Conservation (phyloP, 139 green algal genomes). For the Nannochloris sp. region DNA sequence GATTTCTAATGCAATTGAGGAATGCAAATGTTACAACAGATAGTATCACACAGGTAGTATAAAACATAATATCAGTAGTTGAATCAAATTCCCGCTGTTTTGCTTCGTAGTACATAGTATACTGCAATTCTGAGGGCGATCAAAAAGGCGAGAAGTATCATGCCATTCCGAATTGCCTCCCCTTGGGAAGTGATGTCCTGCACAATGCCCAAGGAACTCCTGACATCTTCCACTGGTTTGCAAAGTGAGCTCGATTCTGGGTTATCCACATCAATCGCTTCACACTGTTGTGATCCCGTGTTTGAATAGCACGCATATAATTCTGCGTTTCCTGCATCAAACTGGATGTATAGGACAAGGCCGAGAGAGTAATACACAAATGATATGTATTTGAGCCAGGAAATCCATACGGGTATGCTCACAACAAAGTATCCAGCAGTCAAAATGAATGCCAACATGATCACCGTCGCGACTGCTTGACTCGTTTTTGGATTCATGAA, state of each 20-base stretch:
- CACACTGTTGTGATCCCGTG: conserved; percentile 6
- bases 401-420: conserved; percentile 40
- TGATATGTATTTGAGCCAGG: conserved; percentile 47
- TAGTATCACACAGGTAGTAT: not conserved
- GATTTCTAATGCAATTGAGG: conserved; percentile 9
- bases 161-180: conserved; percentile 16
- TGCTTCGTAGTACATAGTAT: conserved; percentile 24
- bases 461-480: conserved; percentile 52
- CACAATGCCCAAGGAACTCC: conserved; percentile 7
- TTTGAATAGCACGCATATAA: conserved; percentile 18
- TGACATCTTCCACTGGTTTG: conserved; percentile 11
- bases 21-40: not conserved
- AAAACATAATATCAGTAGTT: not conserved
- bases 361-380: conserved; percentile 46
- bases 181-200: conserved; percentile 18
- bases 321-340: conserved; percentile 11
- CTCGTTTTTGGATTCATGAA: conserved; percentile 55
- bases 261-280: not conserved
- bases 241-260: conserved; percentile 13
- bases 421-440: conserved; percentile 40
- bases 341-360: conserved; percentile 21
- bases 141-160: conserved; percentile 26
- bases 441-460: conserved; percentile 47
- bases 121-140: conserved; percentile 13
- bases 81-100: conserved; percentile 8